Base-by-base conservation (phyloP, 2,329 filamentous ascomycete genomes). In the Nothopassalora personata region DNA sequence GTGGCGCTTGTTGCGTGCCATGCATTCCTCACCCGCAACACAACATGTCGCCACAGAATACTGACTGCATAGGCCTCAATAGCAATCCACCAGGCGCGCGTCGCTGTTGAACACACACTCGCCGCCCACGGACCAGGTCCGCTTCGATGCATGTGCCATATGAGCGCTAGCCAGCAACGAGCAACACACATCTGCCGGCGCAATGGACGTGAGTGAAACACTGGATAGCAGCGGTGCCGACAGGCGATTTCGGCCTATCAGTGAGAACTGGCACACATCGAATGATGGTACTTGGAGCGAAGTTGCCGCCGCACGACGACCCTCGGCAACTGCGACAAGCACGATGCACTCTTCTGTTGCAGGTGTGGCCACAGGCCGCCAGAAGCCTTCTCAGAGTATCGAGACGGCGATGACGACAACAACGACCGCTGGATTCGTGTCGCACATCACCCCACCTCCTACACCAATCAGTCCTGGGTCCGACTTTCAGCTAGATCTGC, bases 381-480 rank as follows among this genome's bases (percentile, higher is more conserved):
- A 30, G 9, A 50, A 58, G 33, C 58, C 54, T 36, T 45, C 51
- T 23, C 47, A 49, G 27, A 43, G 18, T 15, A 30, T 56, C 10
- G 55, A 58, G 11, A 56, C 49, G 28, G 54, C 53, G 30, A 60
- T 54, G 4, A 54, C 59, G 5, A 61, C 59, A 3, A 55, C 56
- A n/a, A 46, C 59, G 6, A 66, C 64, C 5, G 59, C 59, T 31
- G 61, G 61, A 56, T 66, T 66, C 56, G 60, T 64, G 13, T 56
- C 64, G 27, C 60, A 60, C 23, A 65, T 64, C 23, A 65, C 64
- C 6, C 63, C 63, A 30, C 64, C 64, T 8, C 30, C 54, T 6
- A 66, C 62, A 30, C 64, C 64, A 19, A 30, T 55, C 15, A 65
- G 65, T 55, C 60, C 57, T 18, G 43, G 61, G 15, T 56, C 57